A percentile compares a stretch with the other conserved stretches of the same genome.
These are phyloP conservation scores for Leccinum obscurum DNA, from an alignment of 768 basidiomycete species.

Conservation along the genomic window DNA sequence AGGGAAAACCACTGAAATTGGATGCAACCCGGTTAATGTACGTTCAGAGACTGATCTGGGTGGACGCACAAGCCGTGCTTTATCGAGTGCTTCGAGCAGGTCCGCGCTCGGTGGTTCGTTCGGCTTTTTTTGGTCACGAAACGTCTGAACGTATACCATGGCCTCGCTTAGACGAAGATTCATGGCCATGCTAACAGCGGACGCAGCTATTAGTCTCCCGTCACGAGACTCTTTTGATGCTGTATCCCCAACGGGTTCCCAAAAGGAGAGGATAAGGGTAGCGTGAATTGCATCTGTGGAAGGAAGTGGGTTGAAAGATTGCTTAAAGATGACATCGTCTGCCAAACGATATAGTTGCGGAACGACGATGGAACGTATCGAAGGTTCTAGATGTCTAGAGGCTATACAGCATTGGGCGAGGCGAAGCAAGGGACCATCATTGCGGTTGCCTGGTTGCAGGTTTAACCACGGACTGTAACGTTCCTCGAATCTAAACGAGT, in stretches of 20 bases:
- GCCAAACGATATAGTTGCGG: slow-evolving; percentile 44
- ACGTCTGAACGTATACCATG: slow-evolving; percentile 31
- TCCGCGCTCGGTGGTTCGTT: slow-evolving; percentile 30
- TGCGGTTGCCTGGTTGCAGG: slow-evolving; percentile 34
- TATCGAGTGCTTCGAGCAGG: slow-evolving; percentile 35
- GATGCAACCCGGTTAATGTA: slow-evolving; percentile 18
- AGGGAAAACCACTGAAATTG: slow-evolving; percentile 40
- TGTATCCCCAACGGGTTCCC: slow-evolving; percentile 42
- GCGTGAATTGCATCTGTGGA: slow-evolving; percentile 43
- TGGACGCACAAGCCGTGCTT: slow-evolving; percentile 39
- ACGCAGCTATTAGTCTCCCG: slow-evolving; percentile 39
- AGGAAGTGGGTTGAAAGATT: slow-evolving; percentile 43
- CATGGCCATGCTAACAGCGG: slow-evolving; percentile 48
- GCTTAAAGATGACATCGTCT: slow-evolving; percentile 39
- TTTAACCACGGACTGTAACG: slow-evolving; percentile 46
- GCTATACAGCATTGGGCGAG: slow-evolving; percentile 49
- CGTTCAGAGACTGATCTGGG: slow-evolving; percentile 5
- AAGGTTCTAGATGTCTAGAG: slow-evolving; percentile 42
- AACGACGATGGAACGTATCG: slow-evolving; percentile 35
- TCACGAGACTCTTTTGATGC: slow-evolving; percentile 36
- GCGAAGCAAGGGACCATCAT: slow-evolving; percentile 37
- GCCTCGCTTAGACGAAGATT: slow-evolving; percentile 42
- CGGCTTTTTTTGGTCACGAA: slow-evolving; percentile 32
- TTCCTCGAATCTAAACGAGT: slow-evolving; percentile 40
- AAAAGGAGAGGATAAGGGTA: slow-evolving; percentile 43